Evolutionary conservation across 2,329 filamentous ascomycete genomes (phyloP), one percentile per base, ranked within the genome.

Genomic region (Penicillium sp.): DNA sequence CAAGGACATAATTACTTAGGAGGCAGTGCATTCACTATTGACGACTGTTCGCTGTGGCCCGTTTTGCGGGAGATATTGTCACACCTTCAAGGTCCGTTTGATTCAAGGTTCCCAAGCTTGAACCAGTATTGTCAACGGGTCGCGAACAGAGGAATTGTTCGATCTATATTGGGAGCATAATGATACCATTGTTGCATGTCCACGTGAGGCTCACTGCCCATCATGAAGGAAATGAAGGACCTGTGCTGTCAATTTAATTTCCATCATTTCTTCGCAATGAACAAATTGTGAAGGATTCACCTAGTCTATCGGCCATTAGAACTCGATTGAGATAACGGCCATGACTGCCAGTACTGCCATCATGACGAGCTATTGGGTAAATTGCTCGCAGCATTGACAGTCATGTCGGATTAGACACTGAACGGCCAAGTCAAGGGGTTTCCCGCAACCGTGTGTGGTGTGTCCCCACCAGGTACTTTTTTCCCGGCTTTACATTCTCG

Each of bases 31-130:
- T 71, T 77, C 47, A 67, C 67, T 2, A 68, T 78, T 31, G 76
- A 77, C 45, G 76, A 79, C 56, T 77, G 75, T 52, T 67, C 72
- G 1, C 65, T 79, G 36, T 79, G 76, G 76, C 73, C 76, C 1
- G 66, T 79, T 2, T 52, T 79, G 7, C 60, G 71, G 44, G 69
- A 75, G 27, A 73, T 78, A 16, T 63, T 71, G 27, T 36, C 34
- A 36, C 60, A 63, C n/a, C 57, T 52, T 1, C 18, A 68, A 52
- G 34, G 65, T 49, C 5, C 47, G 54, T 9, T 60, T 69, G 38
- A 66, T 64, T 3, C 59, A 56, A 49, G 51, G 4, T 75, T 72
- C 45, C 69, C 68, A 16, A 66, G 65, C 16, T 48, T 78, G 18
- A 54, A 61, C 7, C 66, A 67, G 10, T 78, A 78, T 51, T 75